A percentile compares a stretch with the other conserved stretches of the same genome.
Evolutionary conservation across 129 eudicot genomes (phyloP).

Genomic region (Flaveria robusta): DNA sequence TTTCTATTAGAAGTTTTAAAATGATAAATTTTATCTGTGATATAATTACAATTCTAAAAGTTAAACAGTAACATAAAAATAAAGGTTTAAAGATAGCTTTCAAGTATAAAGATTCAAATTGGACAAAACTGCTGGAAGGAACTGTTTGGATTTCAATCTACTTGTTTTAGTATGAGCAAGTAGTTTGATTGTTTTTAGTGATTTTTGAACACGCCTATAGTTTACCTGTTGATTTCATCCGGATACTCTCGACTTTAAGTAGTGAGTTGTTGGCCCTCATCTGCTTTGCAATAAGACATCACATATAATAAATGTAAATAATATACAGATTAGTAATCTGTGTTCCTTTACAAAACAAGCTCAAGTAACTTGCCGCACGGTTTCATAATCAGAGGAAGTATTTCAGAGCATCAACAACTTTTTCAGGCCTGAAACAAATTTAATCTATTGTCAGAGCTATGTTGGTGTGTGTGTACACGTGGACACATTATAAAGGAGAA

Average conservation of each 20-base stretch:
- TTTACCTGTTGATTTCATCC: constrained; percentile 16
- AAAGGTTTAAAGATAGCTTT: too few relatives aligned
- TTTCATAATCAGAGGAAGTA: constrained; percentile 49
- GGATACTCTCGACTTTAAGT: background rate
- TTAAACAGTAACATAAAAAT: too few relatives aligned
- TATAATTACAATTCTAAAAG: too few relatives aligned
- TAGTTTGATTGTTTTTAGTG: too few relatives aligned
- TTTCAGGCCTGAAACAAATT: constrained; percentile 85
- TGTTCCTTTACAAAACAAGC: constrained; percentile 19
- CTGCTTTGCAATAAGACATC: constrained; percentile 21
- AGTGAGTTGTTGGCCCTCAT: constrained; percentile 3
- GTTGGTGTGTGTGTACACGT: background rate
- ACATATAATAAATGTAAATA: constrained; percentile 21
- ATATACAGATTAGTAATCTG: constrained; percentile 25
- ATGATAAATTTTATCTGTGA: too few relatives aligned
- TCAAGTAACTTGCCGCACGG: constrained; percentile 14
- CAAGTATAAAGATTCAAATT: too few relatives aligned
- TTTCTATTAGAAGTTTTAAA: too few relatives aligned
- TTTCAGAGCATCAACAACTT: constrained; percentile 80
- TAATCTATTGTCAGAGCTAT: background rate
- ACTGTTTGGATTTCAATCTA: too few relatives aligned
- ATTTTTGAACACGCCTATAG: background rate
- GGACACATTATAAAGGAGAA: background rate
- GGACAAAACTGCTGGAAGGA: too few relatives aligned
- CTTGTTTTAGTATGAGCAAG: too few relatives aligned